A percentile compares a stretch with the other conserved stretches of the same genome.
phyloP scores from a whole-genome alignment of 768 basidiomycete species.

The Mycena belliarum region DNA sequence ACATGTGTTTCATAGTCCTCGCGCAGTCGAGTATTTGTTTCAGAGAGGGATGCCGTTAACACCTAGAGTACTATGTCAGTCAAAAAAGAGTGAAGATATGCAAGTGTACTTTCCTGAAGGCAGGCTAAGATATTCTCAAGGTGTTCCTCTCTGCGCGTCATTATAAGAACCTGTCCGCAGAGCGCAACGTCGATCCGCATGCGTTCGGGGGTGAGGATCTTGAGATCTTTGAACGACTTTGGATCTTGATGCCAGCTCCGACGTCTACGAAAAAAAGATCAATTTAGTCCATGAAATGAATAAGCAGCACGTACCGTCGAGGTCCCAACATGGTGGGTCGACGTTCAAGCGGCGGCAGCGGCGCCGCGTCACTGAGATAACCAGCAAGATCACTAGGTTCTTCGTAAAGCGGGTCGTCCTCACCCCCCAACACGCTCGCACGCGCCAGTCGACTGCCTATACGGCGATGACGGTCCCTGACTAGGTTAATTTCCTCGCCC shows the following conservation, averaged over 20 bases:
- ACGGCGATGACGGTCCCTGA: neutral
- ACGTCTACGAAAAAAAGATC: conserved; percentile 36
- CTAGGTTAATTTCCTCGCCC: conserved; percentile 17
- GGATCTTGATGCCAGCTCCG: conserved; percentile 66
- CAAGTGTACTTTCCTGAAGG: conserved; percentile 44
- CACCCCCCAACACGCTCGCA: conserved; percentile 2
- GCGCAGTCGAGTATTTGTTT: conserved; percentile 57
- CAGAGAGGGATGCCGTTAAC: conserved; percentile 53
- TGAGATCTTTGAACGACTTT: conserved; percentile 45
- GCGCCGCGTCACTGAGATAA: conserved; percentile 20
- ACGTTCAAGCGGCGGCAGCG: conserved; percentile 5
- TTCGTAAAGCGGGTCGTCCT: conserved; percentile 14
- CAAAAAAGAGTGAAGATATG: neutral
- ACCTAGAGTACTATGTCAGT: conserved; percentile 33
- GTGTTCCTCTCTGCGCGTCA: conserved; percentile 68
- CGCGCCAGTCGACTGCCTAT: conserved; percentile 7
- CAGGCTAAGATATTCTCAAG: conserved; percentile 63
- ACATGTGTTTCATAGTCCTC: conserved; percentile 59
- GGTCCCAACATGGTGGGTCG: conserved; percentile 26
- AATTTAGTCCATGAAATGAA: neutral
- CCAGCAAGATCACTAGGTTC: conserved; percentile 15
- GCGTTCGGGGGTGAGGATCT: conserved; percentile 55
- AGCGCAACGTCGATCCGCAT: conserved; percentile 82
- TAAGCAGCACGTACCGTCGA: conserved; percentile 31
- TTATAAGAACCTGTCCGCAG: conserved; percentile 70